A percentile compares a stretch with the other conserved stretches of the same genome.
Evolutionary conservation across 2,329 filamentous ascomycete species (phyloP).

Genomic region (Claviceps citrina): DNA sequence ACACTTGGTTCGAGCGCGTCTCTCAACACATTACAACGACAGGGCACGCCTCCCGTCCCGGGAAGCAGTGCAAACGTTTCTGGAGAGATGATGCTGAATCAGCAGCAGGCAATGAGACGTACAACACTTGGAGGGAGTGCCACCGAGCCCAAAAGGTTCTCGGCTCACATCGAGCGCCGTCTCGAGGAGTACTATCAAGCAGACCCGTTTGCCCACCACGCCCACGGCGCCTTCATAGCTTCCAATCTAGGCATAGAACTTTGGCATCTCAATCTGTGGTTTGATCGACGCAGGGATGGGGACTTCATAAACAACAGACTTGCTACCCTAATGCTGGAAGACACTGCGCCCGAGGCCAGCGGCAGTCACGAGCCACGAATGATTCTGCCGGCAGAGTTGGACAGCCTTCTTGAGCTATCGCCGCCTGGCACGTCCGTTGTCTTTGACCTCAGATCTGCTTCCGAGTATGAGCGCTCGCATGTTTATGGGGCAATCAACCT

Average conservation of each 20-base stretch:
- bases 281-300: slow-evolving; percentile 35
- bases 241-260: slow-evolving; percentile 38
- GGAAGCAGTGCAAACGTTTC: slow-evolving; percentile 17
- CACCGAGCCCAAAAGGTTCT: slow-evolving; percentile 29
- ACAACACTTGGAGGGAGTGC: slow-evolving; percentile 24
- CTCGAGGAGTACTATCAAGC: slow-evolving; percentile 38
- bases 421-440: slow-evolving; percentile 29
- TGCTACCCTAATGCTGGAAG: slow-evolving; percentile 27
- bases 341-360: slow-evolving; percentile 16
- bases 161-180: slow-evolving; percentile 32
- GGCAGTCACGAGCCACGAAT: slow-evolving; percentile 24
- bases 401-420: slow-evolving; percentile 34
- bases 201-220: slow-evolving; percentile 32
- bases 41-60: slow-evolving; percentile 10
- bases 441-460: slow-evolving; percentile 33
- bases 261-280: slow-evolving; percentile 38
- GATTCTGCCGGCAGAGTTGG: slow-evolving; percentile 36
- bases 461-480: slow-evolving; percentile 34
- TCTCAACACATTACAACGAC: slow-evolving; percentile 11
- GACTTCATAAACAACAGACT: slow-evolving; percentile 30
- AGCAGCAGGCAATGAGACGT: slow-evolving; percentile 25
- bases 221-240: slow-evolving; percentile 36
- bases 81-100: slow-evolving; percentile 29
- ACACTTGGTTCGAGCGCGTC: slow-evolving; percentile 13
- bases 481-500: slow-evolving; percentile 37